Base-by-base conservation (phyloP, 1,284 basidiomycete species). In the Volvariella surrecta region DNA sequence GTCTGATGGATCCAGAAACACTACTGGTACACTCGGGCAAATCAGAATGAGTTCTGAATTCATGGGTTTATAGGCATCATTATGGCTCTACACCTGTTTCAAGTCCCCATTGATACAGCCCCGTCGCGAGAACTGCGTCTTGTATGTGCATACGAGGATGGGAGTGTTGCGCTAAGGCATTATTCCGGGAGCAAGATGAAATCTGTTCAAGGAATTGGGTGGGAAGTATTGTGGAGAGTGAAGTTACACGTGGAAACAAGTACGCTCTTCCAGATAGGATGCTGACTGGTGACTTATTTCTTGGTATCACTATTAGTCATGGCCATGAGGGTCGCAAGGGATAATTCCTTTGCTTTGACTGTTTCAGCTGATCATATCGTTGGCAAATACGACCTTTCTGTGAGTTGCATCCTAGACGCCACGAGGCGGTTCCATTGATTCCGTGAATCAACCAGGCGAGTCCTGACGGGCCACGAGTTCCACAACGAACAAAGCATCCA, bases 361-460 rank as follows among this genome's bases (percentile, higher is more conserved):
- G 83, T 89, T 1, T 92, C 89, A 3, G 90, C 86, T 0, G 90
- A 94, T 57, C 82, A 92, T 58, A 63, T 89, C 10, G 58, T 94
- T 19, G 80, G 79, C 10, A 71, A 74, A 42, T 89, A 91, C 53
- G 67, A 79, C 50, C 62, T 87, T 2, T 52, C 58, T 20, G 85
- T 83, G 49, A 47, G 68, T n/a, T n/a, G n/a, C n/a, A n/a, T n/a
- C n/a, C n/a, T n/a, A n/a, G n/a, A n/a, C n/a, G n/a, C n/a, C n/a
- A n/a, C n/a, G n/a, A n/a, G n/a, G n/a, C n/a, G n/a, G n/a, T n/a
- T n/a, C n/a, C n/a, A n/a, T n/a, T 35, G 22, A 21, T 10, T 15
- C 10, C 11, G 16, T 35, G 37, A 2, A 28, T 11, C 24, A 28
- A 11, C 11, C 6, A 6, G 6, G 6, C 43, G 50, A 15, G 24